Conservation (phyloP, 352 stramenopile genomes). For the Phytophthora quininea region DNA sequence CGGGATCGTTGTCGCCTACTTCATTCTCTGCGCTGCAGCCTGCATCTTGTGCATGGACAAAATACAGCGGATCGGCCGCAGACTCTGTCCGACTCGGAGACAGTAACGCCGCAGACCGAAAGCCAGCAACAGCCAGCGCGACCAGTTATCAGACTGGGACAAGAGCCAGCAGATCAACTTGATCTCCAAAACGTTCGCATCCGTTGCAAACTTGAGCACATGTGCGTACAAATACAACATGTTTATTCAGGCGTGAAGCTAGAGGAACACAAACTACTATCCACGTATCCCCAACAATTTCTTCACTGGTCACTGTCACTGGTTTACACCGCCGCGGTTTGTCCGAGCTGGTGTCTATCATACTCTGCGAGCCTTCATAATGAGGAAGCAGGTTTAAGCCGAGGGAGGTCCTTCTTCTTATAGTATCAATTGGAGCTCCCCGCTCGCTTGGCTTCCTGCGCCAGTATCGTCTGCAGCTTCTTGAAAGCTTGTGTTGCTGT, state of each 20-base stretch:
- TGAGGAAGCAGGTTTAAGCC: slow-evolving; percentile 28
- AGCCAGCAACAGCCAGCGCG: no score
- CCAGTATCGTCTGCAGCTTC: slow-evolving; percentile 43
- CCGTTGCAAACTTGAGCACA: not conserved
- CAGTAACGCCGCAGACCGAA: no score
- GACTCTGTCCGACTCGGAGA: not conserved
- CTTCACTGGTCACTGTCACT: slow-evolving; percentile 15
- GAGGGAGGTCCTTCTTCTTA: slow-evolving; percentile 29
- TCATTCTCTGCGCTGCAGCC: slow-evolving; percentile 17
- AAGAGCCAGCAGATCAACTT: slow-evolving; percentile 10
- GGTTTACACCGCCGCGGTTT: slow-evolving; percentile 15
- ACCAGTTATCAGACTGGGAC: not conserved
- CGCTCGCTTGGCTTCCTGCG: slow-evolving; percentile 36
- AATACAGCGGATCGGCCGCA: slow-evolving; percentile 15
- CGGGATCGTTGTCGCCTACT: slow-evolving; percentile 25
- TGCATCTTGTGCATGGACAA: slow-evolving; percentile 28
- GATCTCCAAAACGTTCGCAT: not conserved
- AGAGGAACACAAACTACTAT: not conserved
- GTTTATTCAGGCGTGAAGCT: slow-evolving; percentile 25
- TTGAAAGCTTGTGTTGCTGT: slow-evolving; percentile 45
- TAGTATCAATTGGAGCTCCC: slow-evolving; percentile 37
- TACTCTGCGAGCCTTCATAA: slow-evolving; percentile 33
- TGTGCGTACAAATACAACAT: slow-evolving; percentile 36
- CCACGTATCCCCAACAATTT: not conserved
- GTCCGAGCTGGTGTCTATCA: slow-evolving; percentile 13